Evolutionary conservation across 2,329 filamentous ascomycete species (phyloP).

Genomic region (Bipolaris zeicola): DNA sequence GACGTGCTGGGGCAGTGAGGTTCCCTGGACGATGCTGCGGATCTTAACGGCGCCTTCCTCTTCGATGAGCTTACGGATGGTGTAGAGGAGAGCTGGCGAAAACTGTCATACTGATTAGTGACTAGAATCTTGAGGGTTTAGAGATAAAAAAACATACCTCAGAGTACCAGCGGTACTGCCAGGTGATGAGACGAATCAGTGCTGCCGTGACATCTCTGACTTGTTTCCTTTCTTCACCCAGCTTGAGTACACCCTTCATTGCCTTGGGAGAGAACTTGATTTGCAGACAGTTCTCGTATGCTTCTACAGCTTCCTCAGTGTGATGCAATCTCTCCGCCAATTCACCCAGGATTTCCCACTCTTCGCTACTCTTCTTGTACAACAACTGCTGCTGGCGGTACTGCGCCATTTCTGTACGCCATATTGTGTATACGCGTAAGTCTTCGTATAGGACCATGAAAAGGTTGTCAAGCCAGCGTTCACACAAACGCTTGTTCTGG

Average conservation of each 20-base stretch:
- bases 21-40: slow-evolving; percentile 94
- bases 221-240: slow-evolving; percentile 78
- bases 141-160: slow-evolving; percentile 61
- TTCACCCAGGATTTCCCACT: slow-evolving; percentile 97
- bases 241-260: slow-evolving; percentile 79
- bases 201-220: slow-evolving; percentile 80
- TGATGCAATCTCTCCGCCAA: slow-evolving; percentile 93
- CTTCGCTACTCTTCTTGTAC: slow-evolving; percentile 95
- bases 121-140: background rate
- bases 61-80: slow-evolving; percentile 90
- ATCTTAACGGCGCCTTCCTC: slow-evolving; percentile 98
- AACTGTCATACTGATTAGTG: slow-evolving; percentile 60
- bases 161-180: slow-evolving; percentile 99
- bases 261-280: slow-evolving; percentile 94
- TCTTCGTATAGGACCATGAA: slow-evolving; percentile 99
- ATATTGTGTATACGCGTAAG: slow-evolving; percentile 97
- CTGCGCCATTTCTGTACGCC: slow-evolving; percentile 97
- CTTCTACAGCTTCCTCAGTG: slow-evolving; percentile 87
- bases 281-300: slow-evolving; percentile 84
- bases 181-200: slow-evolving; percentile 90
- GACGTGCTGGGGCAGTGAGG: slow-evolving; percentile 88
- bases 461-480: slow-evolving; percentile 96
- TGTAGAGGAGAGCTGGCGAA: slow-evolving; percentile 85
- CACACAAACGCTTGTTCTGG: slow-evolving; percentile 95
- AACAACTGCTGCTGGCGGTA: slow-evolving; percentile 91